These are phyloP conservation scores for Trametopsis cervina DNA, from an alignment of 768 basidiomycete species.

Conservation along the genomic window DNA sequence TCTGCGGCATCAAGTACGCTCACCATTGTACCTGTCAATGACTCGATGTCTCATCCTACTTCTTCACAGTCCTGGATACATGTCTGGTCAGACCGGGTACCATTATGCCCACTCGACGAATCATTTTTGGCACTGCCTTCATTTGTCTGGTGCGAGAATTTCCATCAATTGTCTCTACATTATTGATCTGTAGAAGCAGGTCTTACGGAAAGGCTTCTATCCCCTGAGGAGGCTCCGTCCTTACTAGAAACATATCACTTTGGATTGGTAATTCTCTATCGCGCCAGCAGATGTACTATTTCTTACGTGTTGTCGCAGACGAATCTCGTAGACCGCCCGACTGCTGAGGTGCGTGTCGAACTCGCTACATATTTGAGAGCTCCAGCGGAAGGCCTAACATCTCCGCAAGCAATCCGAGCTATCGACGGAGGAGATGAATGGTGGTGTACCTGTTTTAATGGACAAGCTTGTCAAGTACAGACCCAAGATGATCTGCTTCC, in stretches of 20 bases:
- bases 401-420: constrained; percentile 46
- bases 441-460: constrained; percentile 51
- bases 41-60: neutral
- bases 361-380: neutral
- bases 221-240: constrained; percentile 51
- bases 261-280: constrained; percentile 45
- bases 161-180: too few relatives aligned
- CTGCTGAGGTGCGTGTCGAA: constrained; percentile 42
- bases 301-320: constrained; percentile 40
- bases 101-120: constrained; percentile 79
- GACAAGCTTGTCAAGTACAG: constrained; percentile 48
- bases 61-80: constrained; percentile 50
- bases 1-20: constrained; percentile 80
- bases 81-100: constrained; percentile 64
- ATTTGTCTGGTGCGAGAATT: constrained; percentile 57
- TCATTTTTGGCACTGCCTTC: constrained; percentile 74
- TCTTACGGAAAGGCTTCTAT: constrained; percentile 45
- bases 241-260: constrained; percentile 52
- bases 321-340: constrained; percentile 67
- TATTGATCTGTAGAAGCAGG: too few relatives aligned
- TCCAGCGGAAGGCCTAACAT: neutral
- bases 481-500: constrained; percentile 70
- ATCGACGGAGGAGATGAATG: constrained; percentile 41
- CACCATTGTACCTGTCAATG: neutral
- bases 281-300: neutral